Evolutionary conservation across 257 asterid genomes (phyloP).

Genomic region (Primulina huaijiensis): DNA sequence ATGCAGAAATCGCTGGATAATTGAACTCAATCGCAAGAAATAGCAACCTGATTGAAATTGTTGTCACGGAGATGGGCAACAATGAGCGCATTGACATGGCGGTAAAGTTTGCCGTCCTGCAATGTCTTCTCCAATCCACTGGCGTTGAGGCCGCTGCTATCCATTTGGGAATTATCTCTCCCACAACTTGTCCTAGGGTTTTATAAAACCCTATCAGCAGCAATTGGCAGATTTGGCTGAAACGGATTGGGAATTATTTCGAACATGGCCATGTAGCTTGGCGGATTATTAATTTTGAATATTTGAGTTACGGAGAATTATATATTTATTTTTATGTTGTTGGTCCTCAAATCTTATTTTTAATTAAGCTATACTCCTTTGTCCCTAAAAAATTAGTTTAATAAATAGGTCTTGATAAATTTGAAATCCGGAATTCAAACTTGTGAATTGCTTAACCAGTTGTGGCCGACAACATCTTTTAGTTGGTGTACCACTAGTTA

Average conservation of each 20-base stretch:
- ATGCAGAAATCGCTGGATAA: background rate
- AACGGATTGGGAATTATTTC: background rate
- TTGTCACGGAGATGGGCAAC: slow-evolving; percentile 79
- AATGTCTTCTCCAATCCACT: slow-evolving; percentile 57
- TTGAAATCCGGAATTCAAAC: too few species aligned
- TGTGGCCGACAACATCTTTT: too few species aligned
- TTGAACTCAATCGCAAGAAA: background rate
- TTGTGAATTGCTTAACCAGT: too few species aligned
- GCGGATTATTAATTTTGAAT: too few species aligned
- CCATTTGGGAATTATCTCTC: slow-evolving; percentile 27
- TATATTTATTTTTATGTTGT: too few species aligned
- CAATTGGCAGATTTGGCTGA: background rate
- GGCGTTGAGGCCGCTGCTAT: slow-evolving; percentile 28
- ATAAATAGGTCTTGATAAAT: too few species aligned
- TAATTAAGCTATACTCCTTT: too few species aligned
- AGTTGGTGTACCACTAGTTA: too few species aligned
- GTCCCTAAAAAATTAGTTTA: too few species aligned
- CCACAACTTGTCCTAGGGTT: background rate
- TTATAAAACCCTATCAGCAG: background rate
- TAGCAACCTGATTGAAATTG: slow-evolving; percentile 63
- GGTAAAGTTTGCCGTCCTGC: slow-evolving; percentile 67
- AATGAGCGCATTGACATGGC: slow-evolving; percentile 64
- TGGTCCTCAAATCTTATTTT: too few species aligned
- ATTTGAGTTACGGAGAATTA: too few species aligned
- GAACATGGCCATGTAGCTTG: too few species aligned